These are phyloP conservation scores for Athelia psychrophila DNA, from an alignment of 1,284 basidiomycete species.

Conservation along the genomic window DNA sequence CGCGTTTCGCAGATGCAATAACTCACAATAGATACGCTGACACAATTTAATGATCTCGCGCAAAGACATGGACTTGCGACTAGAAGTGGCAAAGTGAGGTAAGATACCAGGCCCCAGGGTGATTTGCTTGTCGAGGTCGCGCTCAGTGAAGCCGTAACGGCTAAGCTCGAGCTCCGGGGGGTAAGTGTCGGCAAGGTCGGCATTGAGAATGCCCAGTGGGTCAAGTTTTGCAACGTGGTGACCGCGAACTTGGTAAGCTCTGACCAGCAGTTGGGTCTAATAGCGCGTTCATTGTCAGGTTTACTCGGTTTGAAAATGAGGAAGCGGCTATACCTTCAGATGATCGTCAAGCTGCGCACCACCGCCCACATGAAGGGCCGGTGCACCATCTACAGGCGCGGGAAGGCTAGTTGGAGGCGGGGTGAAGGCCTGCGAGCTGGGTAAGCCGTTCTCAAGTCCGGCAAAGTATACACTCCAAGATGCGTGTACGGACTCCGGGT, in stretches of 20 bases:
- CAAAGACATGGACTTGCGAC: slow-evolving; percentile 83
- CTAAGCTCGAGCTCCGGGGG: slow-evolving; percentile 91
- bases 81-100: slow-evolving; percentile 89
- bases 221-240: slow-evolving; percentile 97
- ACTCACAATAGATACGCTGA: slow-evolving; percentile 93
- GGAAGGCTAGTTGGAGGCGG: slow-evolving; percentile 77
- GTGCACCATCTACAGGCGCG: slow-evolving; percentile 77
- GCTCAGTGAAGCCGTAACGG: slow-evolving; percentile 93
- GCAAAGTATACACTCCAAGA: slow-evolving; percentile 97
- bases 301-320: slow-evolving; percentile 3
- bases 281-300: neutral
- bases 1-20: slow-evolving; percentile 6
- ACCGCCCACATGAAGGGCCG: slow-evolving; percentile 70
- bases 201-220: slow-evolving; percentile 89
- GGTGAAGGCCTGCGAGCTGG: slow-evolving; percentile 82
- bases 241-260: slow-evolving; percentile 98
- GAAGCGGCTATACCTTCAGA: slow-evolving; percentile 68
- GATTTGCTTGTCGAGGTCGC: slow-evolving; percentile 93
- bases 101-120: slow-evolving; percentile 94
- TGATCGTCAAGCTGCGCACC: slow-evolving; percentile 88
- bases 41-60: slow-evolving; percentile 92
- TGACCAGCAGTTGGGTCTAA: slow-evolving; percentile 93
- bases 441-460: slow-evolving; percentile 88
- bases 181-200: slow-evolving; percentile 74
- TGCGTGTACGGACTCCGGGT: slow-evolving; percentile 89